Conservation (phyloP, 257 asterid species). For the Solanum okadae region DNA sequence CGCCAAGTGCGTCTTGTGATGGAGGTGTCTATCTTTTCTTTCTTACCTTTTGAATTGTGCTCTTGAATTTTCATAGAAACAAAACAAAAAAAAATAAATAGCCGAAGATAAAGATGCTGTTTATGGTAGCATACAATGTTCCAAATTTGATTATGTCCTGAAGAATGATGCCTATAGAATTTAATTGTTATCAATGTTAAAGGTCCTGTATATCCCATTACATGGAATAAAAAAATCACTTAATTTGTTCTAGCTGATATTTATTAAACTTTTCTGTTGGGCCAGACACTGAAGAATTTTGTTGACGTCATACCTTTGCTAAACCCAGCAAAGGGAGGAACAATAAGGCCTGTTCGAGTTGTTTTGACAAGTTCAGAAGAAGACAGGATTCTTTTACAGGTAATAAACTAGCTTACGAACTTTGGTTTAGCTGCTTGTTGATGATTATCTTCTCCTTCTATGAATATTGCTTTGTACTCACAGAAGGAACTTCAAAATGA, state of each 20-base stretch:
- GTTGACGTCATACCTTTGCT: conserved; percentile 52
- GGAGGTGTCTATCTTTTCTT: conserved; percentile 38
- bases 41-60: neutral
- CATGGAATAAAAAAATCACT: neutral
- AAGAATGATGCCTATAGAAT: neutral
- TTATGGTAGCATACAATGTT: neutral
- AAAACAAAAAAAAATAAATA: neutral
- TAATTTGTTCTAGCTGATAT: conserved; percentile 3
- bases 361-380: conserved; percentile 69
- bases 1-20: conserved; percentile 66
- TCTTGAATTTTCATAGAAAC: neutral
- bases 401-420: conserved; percentile 11
- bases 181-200: neutral
- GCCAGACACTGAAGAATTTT: conserved; percentile 52
- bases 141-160: neutral
- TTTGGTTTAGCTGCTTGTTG: neutral
- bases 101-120: neutral
- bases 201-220: neutral
- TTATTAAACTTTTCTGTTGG: conserved; percentile 14
- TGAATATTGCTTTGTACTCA: conserved; percentile 5
- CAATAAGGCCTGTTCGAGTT: conserved; percentile 56
- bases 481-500: conserved; percentile 60
- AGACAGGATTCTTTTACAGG: conserved; percentile 68
- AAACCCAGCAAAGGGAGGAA: conserved; percentile 41
- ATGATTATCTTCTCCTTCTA: conserved; percentile 3